phyloP scores from a whole-genome alignment of 768 basidiomycete species.

The Phlegmacium glaucopus region DNA sequence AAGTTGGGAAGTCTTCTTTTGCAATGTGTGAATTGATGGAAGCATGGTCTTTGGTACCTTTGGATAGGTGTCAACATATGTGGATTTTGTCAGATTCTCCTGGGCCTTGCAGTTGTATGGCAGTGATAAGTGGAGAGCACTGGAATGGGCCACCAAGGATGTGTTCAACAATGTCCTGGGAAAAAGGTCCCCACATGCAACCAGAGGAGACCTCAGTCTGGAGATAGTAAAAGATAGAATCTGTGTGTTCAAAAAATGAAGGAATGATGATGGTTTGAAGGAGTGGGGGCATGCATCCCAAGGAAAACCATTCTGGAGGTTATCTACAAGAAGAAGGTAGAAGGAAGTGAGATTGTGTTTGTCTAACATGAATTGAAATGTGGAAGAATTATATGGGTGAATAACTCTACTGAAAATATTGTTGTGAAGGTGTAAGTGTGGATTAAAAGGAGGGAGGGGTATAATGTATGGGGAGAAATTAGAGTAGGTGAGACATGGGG shows the following conservation, averaged over 20 bases:
- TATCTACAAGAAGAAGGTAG: constrained; percentile 25
- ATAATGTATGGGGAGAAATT: constrained; percentile 16
- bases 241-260: constrained; percentile 3
- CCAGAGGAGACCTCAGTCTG: neutral
- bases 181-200: constrained; percentile 17
- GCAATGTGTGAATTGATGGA: constrained; percentile 13
- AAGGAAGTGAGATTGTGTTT: constrained; percentile 12
- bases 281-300: constrained; percentile 25
- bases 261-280: constrained; percentile 15
- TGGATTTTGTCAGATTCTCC: constrained; percentile 9
- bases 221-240: neutral
- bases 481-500: constrained; percentile 11
- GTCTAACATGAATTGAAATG: constrained; percentile 19
- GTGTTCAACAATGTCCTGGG: constrained; percentile 4
- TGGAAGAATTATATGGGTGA: constrained; percentile 26
- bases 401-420: constrained; percentile 21
- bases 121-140: constrained; percentile 24
- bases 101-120: constrained; percentile 15
- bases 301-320: constrained; percentile 27
- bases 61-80: constrained; percentile 21
- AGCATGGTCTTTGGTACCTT: constrained; percentile 12
- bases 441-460: constrained; percentile 9
- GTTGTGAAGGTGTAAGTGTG: constrained; percentile 1
- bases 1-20: constrained; percentile 18
- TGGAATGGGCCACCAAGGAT: constrained; percentile 24